Base-by-base conservation (phyloP, 257 asterid species). In the Capsicum pubescens region DNA sequence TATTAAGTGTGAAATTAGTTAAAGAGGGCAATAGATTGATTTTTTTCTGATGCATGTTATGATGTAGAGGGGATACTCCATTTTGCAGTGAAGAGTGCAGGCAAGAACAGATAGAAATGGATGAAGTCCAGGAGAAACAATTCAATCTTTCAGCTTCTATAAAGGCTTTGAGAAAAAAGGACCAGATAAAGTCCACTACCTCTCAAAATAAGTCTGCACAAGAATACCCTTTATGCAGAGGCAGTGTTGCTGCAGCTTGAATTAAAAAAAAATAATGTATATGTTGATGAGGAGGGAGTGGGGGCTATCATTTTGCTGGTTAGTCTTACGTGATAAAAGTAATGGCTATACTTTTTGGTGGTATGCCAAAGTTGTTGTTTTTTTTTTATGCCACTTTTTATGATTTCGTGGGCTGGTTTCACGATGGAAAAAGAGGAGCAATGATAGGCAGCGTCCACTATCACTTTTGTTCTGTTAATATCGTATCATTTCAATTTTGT, bases 221-320 rank as follows among this genome's bases (percentile, higher is more conserved):
- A 89, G 84, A 90, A 83, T 86, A 88, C 87, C 60, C 60, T 82
- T 91, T 89, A 14, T 82, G 90, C 10, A 85, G 88, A 14, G 91
- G 92, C 67, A 89, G 96, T 5, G 93, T 95, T 17, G 95, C 96
- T 58, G 98, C 94, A 42, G 94, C 97, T 82, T 93, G 76, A 89
- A 10, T 60, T 16, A 1, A 15, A 15, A 57, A 57, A 15, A 57
- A 32, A 66, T 35, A 66, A 66, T 32, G 72, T 32, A 32, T 32
- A 66, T 66, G 16, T 11, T 63, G 68, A 61, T 61, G 2, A 19
- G 36, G 69, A 2, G 15, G 7, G 69, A 21, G 8, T 26, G 16
- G 70, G 44, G 6, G 16, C 42, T 35, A 36, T 32, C 10, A 2
- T 32, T 66, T 35, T 66, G 72, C 9, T 66, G n/a, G 19, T 32